Conservation (phyloP, 2,329 filamentous ascomycete genomes). For the Orbilia ellipsospora region DNA sequence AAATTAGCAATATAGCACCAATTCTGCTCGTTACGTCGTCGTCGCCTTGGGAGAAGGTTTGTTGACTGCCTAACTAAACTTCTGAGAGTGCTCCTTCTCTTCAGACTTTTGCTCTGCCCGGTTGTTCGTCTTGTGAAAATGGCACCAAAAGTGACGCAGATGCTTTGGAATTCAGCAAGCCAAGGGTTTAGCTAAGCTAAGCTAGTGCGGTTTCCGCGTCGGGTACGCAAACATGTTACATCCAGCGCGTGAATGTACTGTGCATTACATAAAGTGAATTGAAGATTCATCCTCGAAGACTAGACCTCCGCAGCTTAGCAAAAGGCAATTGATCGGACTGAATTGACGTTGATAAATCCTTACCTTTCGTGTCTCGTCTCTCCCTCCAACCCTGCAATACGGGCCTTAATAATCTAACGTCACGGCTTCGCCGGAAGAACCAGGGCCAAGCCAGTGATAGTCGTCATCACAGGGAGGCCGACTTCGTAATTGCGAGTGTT, state of each 20-base stretch:
- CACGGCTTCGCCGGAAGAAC: constrained; percentile 41
- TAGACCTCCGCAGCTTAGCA: background rate
- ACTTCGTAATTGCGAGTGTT: constrained; percentile 7
- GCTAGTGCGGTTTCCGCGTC: constrained; percentile 10
- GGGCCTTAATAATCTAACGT: background rate
- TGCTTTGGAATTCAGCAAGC: background rate
- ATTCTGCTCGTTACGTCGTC: constrained; percentile 1
- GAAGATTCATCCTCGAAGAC: background rate
- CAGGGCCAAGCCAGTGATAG: constrained; percentile 9
- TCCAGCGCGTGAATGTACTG: too few species aligned
- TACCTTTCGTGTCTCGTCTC: too few species aligned
- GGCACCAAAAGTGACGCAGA: constrained; percentile 49
- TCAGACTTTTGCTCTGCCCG: constrained; percentile 28
- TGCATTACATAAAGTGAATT: background rate
- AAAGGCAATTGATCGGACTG: constrained; percentile 10
- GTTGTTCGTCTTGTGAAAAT: constrained; percentile 43
- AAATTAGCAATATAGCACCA: background rate
- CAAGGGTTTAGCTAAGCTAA: constrained; percentile 1
- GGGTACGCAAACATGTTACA: constrained; percentile 10
- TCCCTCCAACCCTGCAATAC: too few species aligned
- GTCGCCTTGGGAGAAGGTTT: constrained; percentile 21
- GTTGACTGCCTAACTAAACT: constrained; percentile 40
- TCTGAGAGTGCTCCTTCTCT: constrained; percentile 7
- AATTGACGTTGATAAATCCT: too few species aligned
- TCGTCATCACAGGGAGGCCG: constrained; percentile 25